Evolutionary conservation across 129 eudicot species (phyloP), one percentile per base, ranked within the genome.

Genomic region (Chrysanthemum seticuspe): DNA sequence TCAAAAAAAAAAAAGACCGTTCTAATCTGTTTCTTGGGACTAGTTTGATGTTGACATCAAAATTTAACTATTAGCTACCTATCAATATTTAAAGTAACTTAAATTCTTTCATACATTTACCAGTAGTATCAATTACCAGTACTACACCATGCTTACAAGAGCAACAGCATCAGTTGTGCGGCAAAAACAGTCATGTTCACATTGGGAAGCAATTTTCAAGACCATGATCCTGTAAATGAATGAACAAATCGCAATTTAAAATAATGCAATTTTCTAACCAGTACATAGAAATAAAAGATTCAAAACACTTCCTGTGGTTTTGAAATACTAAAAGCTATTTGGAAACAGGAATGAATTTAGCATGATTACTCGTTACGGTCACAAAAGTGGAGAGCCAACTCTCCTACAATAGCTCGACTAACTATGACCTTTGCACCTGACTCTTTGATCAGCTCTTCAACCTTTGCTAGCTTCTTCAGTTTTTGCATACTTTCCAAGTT

Each of bases 341-440:
- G 40, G 36, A 68, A 71, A 48, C 54, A 40, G 34, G 9, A 13
- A 40, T 62, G 63, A 21, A 63, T 36, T 13, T 14, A 36, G 15
- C 63, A 47, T 31, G 60, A 73, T n/a, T 87, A 92, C 97, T 90
- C 90, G 84, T 94, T 86, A 52, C 96, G 96, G 74, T 94, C 97
- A 76, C 98, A 94, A 49, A 94, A 94, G 70, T 90, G 97, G 58
- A 90, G 80, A 61, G 98, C 97, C 98, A 94, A 90, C 79, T 94
- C 97, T 65, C 98, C 98, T 36, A 94, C 90, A 71, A 93, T 85
- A 2, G 88, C 96, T 74, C 97, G 97, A 86, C 98, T 94, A 61
- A 94, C 98, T 63, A 94, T 84, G 66, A 94, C 97, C 84, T 88
- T 88, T 12, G 98, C 98, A 79, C 98, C 98, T 2, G 96, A 87